Conservation (phyloP, 1,284 basidiomycete species). For the Papiliotrema terrestris region DNA sequence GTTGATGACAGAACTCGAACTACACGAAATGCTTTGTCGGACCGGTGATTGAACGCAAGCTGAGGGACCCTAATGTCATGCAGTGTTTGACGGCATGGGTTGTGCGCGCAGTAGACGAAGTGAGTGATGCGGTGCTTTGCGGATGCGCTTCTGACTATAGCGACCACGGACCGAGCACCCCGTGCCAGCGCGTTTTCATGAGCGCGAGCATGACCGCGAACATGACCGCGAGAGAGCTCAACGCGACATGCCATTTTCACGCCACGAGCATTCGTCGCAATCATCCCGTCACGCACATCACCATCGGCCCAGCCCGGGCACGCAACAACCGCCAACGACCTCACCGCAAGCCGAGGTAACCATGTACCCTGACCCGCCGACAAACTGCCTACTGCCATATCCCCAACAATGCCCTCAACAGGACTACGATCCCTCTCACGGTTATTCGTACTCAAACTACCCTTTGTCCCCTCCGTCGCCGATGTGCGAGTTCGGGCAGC, state of each 20-base stretch:
- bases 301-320: not conserved
- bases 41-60: slow-evolving; percentile 30
- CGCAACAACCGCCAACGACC: not conserved
- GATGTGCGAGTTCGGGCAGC: not conserved
- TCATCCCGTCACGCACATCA: not conserved
- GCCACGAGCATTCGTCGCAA: not conserved
- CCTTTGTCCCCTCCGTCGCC: not conserved
- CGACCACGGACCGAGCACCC: not conserved
- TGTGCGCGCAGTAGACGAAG: slow-evolving; percentile 37
- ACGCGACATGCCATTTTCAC: not conserved
- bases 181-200: not conserved
- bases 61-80: slow-evolving; percentile 35
- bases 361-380: too few relatives aligned
- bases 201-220: not conserved
- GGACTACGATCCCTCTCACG: not conserved
- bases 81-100: slow-evolving; percentile 42
- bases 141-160: not conserved
- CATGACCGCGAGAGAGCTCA: not conserved
- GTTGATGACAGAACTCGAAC: slow-evolving; percentile 24
- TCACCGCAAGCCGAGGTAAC: not conserved
- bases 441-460: not conserved
- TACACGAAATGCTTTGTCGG: slow-evolving; percentile 33
- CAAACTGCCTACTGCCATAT: too few relatives aligned
- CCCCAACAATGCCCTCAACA: not conserved
- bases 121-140: slow-evolving; percentile 10